These are phyloP conservation scores for Pseudonectria foliicola DNA, from an alignment of 2,329 filamentous ascomycete species.

Conservation along the genomic window DNA sequence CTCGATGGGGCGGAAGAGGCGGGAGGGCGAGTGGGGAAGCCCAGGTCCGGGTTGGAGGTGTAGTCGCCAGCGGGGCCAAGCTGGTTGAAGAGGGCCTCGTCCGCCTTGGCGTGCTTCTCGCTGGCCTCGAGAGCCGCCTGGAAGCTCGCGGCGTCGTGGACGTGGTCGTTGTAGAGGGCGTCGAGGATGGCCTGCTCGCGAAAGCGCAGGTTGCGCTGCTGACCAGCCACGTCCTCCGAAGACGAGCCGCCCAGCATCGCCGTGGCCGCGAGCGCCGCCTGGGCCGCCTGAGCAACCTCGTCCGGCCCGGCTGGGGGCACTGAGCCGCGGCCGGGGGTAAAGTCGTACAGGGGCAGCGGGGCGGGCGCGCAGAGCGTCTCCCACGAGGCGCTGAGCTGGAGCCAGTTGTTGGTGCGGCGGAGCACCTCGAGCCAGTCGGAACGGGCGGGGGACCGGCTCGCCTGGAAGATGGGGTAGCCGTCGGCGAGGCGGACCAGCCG, in stretches of 20 bases:
- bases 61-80: neutral
- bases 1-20: constrained; percentile 1
- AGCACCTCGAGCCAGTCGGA: constrained; percentile 77
- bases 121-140: constrained; percentile 55
- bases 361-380: constrained; percentile 61
- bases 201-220: constrained; percentile 50
- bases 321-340: constrained; percentile 11
- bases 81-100: constrained; percentile 23
- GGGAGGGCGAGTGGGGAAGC: neutral
- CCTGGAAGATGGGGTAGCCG: constrained; percentile 74
- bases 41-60: neutral
- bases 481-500: constrained; percentile 67
- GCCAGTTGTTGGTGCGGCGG: constrained; percentile 60
- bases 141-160: constrained; percentile 60
- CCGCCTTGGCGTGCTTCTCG: constrained; percentile 51
- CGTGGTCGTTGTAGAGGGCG: constrained; percentile 59
- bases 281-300: constrained; percentile 9
- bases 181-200: constrained; percentile 61
- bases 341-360: constrained; percentile 36
- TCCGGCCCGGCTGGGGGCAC: constrained; percentile 16
- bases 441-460: constrained; percentile 62
- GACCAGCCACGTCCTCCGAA: constrained; percentile 30
- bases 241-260: constrained; percentile 20
- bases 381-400: constrained; percentile 59
- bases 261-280: constrained; percentile 21